Percentiles rank a stretch among this genome's conserved stretches.
Evolutionary conservation across 768 basidiomycete species (phyloP).

Genomic region (Coprinellus micaceus): DNA sequence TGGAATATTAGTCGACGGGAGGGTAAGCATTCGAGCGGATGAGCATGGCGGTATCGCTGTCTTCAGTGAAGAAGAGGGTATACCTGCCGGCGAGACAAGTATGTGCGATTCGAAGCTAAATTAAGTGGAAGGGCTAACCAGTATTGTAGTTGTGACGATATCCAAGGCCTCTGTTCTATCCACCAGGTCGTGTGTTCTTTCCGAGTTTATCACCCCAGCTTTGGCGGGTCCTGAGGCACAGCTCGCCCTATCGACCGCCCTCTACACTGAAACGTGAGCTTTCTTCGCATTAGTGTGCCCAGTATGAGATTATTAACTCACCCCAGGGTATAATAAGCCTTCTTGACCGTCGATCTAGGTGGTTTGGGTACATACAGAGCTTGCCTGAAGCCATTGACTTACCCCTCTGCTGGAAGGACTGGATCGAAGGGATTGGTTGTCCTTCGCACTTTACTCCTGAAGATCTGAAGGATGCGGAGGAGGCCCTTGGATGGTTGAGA

Average conservation of each 20-base stretch:
- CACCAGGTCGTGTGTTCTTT: constrained; percentile 49
- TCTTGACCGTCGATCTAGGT: constrained; percentile 46
- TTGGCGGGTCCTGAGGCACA: constrained; percentile 59
- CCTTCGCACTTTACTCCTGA: constrained; percentile 12
- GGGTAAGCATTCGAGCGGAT: constrained; percentile 34
- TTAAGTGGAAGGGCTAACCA: background rate
- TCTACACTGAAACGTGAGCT: constrained; percentile 60
- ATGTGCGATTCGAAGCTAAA: constrained; percentile 20
- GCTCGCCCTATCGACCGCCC: constrained; percentile 57
- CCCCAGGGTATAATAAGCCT: constrained; percentile 34
- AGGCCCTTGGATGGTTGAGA: constrained; percentile 34
- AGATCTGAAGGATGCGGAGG: constrained; percentile 13
- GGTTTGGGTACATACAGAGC: constrained; percentile 65
- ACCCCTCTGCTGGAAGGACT: constrained; percentile 54
- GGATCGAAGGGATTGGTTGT: background rate
- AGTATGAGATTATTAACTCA: constrained; percentile 3
- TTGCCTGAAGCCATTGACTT: constrained; percentile 56
- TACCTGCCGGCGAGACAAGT: constrained; percentile 36
- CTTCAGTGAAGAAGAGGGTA: constrained; percentile 28
- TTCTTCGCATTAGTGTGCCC: constrained; percentile 1
- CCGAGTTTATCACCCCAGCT: constrained; percentile 37
- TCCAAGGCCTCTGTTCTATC: constrained; percentile 63
- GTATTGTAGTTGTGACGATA: constrained; percentile 55
- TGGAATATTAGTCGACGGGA: constrained; percentile 42
- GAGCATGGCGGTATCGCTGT: constrained; percentile 32